Evolutionary conservation across 345 rosid species (phyloP).

Genomic region (Brassica nigra): DNA sequence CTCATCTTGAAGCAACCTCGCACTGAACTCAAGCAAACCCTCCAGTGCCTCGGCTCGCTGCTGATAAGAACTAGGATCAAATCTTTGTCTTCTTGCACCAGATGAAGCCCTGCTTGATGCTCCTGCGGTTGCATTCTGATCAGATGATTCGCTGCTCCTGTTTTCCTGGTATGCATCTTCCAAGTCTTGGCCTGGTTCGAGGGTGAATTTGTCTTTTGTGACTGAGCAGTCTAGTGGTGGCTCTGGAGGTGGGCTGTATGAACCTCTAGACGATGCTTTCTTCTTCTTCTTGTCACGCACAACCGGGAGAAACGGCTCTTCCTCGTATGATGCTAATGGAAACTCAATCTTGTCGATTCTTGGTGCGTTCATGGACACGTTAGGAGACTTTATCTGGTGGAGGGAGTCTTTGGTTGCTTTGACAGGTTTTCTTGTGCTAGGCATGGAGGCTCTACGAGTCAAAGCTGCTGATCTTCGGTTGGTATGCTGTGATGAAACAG

Average conservation of each 20-base stretch:
- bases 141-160: slow-evolving; percentile 80
- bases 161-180: slow-evolving; percentile 56
- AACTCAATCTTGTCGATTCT: slow-evolving; percentile 94
- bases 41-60: slow-evolving; percentile 98
- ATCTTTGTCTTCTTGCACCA: slow-evolving; percentile 58
- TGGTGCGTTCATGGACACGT: slow-evolving; percentile 94
- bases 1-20: slow-evolving; percentile 81
- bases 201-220: slow-evolving; percentile 90
- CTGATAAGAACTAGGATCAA: slow-evolving; percentile 83
- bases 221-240: slow-evolving; percentile 62
- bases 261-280: slow-evolving; percentile 61
- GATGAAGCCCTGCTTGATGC: slow-evolving; percentile 88
- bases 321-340: slow-evolving; percentile 85
- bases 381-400: slow-evolving; percentile 68
- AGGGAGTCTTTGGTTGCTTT: slow-evolving; percentile 50
- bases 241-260: slow-evolving; percentile 65
- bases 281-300: slow-evolving; percentile 38
- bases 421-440: slow-evolving; percentile 49
- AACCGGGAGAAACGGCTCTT: slow-evolving; percentile 61
- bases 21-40: slow-evolving; percentile 99
- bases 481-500: slow-evolving; percentile 44
- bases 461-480: slow-evolving; percentile 50
- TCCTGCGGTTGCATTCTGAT: slow-evolving; percentile 91
- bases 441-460: slow-evolving; percentile 86
- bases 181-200: slow-evolving; percentile 52